phyloP scores from a whole-genome alignment of 202 grass and related monocot genomes.

The Schoenoplectus triqueter region DNA sequence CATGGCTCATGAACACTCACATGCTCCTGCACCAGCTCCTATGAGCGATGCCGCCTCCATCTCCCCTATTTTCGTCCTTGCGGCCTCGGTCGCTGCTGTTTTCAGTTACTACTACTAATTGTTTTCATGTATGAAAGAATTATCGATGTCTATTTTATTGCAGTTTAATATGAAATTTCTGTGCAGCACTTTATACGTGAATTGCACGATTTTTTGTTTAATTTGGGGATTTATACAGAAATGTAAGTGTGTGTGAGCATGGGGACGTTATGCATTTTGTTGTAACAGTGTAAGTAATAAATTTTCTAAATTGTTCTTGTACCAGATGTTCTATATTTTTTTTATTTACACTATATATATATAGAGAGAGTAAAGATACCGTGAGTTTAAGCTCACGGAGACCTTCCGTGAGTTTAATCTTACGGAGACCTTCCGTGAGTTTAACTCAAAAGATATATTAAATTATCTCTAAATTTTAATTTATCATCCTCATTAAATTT shows the following conservation, averaged over 20 bases:
- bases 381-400: too few species aligned
- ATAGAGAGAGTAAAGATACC: too few species aligned
- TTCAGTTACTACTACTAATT: slow-evolving; percentile 28
- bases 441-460: too few species aligned
- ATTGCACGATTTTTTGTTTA: not conserved
- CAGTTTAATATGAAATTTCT: too few species aligned
- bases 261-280: not conserved
- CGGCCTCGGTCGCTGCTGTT: not conserved
- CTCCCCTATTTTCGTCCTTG: not conserved
- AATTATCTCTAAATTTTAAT: too few species aligned
- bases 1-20: not conserved
- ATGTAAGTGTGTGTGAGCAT: not conserved
- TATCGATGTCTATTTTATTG: not conserved
- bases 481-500: too few species aligned
- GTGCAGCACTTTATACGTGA: not conserved
- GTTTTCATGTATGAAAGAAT: not conserved
- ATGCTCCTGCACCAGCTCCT: not conserved
- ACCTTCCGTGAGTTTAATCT: too few species aligned
- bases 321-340: too few species aligned
- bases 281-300: too few species aligned
- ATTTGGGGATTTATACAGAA: not conserved
- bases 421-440: too few species aligned
- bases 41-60: slow-evolving; percentile 2
- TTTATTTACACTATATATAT: too few species aligned
- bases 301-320: too few species aligned